A percentile compares a stretch with the other conserved stretches of the same genome.
phyloP scores from a whole-genome alignment of 768 basidiomycete genomes.

The Amylocystis lapponica region DNA sequence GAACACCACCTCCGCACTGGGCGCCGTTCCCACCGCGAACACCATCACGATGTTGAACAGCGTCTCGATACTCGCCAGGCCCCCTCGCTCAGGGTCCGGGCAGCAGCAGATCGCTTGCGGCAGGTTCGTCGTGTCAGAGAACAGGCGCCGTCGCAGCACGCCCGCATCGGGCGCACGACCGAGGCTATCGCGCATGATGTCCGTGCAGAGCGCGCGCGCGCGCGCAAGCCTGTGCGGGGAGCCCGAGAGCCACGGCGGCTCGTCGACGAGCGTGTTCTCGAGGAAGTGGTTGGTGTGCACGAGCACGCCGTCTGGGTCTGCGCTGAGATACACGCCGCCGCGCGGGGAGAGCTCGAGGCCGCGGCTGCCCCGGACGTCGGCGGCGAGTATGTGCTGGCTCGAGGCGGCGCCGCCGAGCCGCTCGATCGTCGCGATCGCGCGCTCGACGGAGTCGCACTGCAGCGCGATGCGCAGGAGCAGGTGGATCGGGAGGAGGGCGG shows the following conservation, averaged over 20 bases:
- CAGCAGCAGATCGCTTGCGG: conserved; percentile 29
- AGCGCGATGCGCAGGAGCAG: conserved; percentile 27
- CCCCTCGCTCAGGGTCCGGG: conserved; percentile 16
- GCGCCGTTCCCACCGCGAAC: conserved; percentile 18
- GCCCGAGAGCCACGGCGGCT: conserved; percentile 27
- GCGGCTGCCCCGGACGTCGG: conserved; percentile 22
- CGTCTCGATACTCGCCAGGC: conserved; percentile 20
- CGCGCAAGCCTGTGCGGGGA: conserved; percentile 26
- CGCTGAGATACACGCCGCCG: conserved; percentile 20
- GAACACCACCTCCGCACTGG: conserved; percentile 28
- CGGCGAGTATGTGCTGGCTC: conserved; percentile 31
- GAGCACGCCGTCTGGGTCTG: conserved; percentile 23
- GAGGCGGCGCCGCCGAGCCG: conserved; percentile 28
- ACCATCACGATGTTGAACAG: conserved; percentile 33
- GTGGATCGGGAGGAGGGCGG: conserved; percentile 28
- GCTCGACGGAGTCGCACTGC: conserved; percentile 21
- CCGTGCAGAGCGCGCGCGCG: conserved; percentile 19
- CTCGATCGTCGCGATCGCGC: conserved; percentile 22
- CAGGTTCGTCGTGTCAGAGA: conserved; percentile 24
- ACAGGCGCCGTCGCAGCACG: conserved; percentile 23
- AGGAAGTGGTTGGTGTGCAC: conserved; percentile 35
- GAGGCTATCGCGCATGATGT: conserved; percentile 13
- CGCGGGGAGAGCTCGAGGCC: conserved; percentile 29
- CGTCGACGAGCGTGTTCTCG: conserved; percentile 24
- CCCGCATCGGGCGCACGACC: conserved; percentile 13